These are phyloP conservation scores for Ophiostoma perfectum DNA, from an alignment of 2,329 filamentous ascomycete species.

Conservation along the genomic window DNA sequence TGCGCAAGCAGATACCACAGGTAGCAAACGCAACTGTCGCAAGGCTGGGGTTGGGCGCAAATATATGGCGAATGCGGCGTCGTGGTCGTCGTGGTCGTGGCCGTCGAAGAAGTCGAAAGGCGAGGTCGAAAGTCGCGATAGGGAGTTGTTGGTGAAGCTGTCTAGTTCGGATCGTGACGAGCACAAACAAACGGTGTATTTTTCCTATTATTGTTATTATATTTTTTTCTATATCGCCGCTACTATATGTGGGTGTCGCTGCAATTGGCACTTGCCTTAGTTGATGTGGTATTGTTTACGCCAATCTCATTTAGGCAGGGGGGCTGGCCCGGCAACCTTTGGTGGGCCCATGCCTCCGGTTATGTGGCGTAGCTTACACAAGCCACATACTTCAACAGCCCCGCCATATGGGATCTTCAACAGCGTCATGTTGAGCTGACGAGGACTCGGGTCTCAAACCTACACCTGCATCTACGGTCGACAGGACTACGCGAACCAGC, in stretches of 20 bases:
- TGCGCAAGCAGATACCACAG: slow-evolving; percentile 20
- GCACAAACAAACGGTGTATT: slow-evolving; percentile 13
- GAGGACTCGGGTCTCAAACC: background rate
- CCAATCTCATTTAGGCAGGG: slow-evolving; percentile 19
- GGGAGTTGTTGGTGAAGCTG: background rate
- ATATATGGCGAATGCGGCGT: background rate
- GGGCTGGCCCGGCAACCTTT: slow-evolving; percentile 27
- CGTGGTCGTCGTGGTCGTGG: background rate
- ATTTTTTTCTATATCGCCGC: slow-evolving; percentile 8
- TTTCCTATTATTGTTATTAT: slow-evolving; percentile 12
- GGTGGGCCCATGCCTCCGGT: background rate
- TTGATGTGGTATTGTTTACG: slow-evolving; percentile 25
- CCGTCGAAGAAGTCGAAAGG: background rate
- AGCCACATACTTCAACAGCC: slow-evolving; percentile 24
- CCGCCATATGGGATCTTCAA: slow-evolving; percentile 11
- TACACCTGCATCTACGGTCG: background rate
- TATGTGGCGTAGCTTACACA: slow-evolving; percentile 21
- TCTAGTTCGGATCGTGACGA: slow-evolving; percentile 14
- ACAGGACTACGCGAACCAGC: background rate
- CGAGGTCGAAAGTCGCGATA: background rate
- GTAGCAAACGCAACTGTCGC: slow-evolving; percentile 24
- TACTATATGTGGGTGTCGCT: slow-evolving; percentile 18
- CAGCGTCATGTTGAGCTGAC: background rate
- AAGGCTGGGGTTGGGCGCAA: slow-evolving; percentile 7
- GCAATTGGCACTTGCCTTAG: slow-evolving; percentile 18